Evolutionary conservation across 169 alveolate genomes (phyloP).

Genomic region (Plasmodium inui): DNA sequence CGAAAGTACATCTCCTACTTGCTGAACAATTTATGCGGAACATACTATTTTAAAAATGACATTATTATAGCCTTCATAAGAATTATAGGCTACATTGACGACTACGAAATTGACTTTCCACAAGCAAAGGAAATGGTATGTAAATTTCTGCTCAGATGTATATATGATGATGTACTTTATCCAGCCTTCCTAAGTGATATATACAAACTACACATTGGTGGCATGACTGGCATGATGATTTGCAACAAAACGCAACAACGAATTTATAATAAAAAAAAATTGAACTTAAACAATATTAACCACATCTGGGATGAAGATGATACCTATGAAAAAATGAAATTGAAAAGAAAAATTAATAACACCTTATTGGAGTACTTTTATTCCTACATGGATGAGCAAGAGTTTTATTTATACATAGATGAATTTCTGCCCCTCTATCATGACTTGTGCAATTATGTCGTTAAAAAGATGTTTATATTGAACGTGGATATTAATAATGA

Average conservation of each 20-base stretch:
- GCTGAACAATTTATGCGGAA: conserved; percentile 56
- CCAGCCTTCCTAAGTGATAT: conserved; percentile 75
- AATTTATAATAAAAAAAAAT: conserved; percentile 34
- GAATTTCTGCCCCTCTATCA: conserved; percentile 67
- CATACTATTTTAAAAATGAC: conserved; percentile 37
- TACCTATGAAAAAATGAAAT: conserved; percentile 75
- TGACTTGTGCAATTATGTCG: conserved; percentile 69
- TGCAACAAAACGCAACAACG: conserved; percentile 74
- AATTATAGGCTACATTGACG: conserved; percentile 74
- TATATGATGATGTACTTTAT: conserved; percentile 59
- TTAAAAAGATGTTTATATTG: conserved; percentile 50
- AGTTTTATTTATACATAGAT: conserved; percentile 44
- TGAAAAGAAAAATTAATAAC: conserved; percentile 66
- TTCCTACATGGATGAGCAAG: conserved; percentile 69
- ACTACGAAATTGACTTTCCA: conserved; percentile 75
- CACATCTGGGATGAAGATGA: conserved; percentile 76
- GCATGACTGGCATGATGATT: conserved; percentile 75
- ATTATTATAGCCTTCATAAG: conserved; percentile 66
- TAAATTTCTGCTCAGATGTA: conserved; percentile 66
- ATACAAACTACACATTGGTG: conserved; percentile 66
- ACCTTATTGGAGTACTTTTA: conserved; percentile 67
- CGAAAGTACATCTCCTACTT: conserved; percentile 55
- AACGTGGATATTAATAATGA: conserved; percentile 72
- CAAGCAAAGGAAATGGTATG: conserved; percentile 68
- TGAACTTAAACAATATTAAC: conserved; percentile 49